Conservation (phyloP, 2,329 filamentous ascomycete genomes). For the Colletotrichum tamarilloi region DNA sequence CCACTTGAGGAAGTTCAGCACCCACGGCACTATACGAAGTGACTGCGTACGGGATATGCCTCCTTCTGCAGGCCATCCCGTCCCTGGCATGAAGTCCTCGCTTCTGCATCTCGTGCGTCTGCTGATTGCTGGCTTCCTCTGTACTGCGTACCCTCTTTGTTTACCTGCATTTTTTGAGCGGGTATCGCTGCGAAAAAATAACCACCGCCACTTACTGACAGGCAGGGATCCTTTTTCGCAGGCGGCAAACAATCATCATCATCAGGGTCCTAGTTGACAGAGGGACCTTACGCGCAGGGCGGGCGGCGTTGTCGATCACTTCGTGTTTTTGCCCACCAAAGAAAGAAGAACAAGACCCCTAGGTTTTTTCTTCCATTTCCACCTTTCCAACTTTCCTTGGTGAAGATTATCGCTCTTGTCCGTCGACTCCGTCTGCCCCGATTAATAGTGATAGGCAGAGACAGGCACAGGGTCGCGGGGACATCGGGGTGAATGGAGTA, state of each 20-base stretch:
- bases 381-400: background rate
- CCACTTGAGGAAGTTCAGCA: background rate
- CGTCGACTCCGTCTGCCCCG: background rate
- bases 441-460: background rate
- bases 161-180: background rate
- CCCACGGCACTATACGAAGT: too few relatives aligned
- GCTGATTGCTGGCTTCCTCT: background rate
- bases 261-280: background rate
- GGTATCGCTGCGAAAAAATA: background rate
- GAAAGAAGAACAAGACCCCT: background rate
- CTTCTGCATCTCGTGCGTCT: background rate
- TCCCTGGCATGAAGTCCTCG: slow-evolving; percentile 1
- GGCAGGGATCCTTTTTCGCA: background rate
- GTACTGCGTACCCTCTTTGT: background rate
- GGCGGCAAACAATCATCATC: background rate
- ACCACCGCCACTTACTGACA: background rate
- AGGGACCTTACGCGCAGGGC: background rate
- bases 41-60: too few relatives aligned
- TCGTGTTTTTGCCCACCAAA: background rate
- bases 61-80: background rate
- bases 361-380: background rate
- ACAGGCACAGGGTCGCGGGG: background rate
- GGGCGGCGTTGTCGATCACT: background rate
- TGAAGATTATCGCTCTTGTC: background rate
- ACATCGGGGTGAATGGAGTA: background rate